These are phyloP conservation scores for Gossypium trilobum DNA, from an alignment of 441 rosid genomes.

Conservation along the genomic window DNA sequence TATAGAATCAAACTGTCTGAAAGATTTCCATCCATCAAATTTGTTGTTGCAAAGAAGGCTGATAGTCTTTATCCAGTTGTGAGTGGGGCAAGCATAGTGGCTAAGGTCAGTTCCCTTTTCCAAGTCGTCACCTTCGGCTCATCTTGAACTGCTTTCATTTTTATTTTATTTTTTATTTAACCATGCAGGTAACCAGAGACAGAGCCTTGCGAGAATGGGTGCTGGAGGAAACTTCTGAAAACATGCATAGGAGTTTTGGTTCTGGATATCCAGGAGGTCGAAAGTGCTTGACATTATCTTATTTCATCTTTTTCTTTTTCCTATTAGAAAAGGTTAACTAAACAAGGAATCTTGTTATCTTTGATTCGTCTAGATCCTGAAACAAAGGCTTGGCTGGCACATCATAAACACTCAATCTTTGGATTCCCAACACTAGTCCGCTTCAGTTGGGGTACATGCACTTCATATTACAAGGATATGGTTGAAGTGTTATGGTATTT, in stretches of 20 bases:
- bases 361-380: conserved; percentile 52
- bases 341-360: conserved; percentile 14
- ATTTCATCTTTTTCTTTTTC: not conserved
- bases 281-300: not conserved
- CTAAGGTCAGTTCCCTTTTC: conserved; percentile 41
- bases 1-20: conserved; percentile 62
- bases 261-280: conserved; percentile 97
- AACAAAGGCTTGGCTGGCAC: conserved; percentile 64
- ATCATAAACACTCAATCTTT: conserved; percentile 66
- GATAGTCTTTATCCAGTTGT: conserved; percentile 90
- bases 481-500: conserved; percentile 64
- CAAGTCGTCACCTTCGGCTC: not conserved
- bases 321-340: not conserved
- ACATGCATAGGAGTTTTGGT: conserved; percentile 62
- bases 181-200: conserved; percentile 75
- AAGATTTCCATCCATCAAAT: conserved; percentile 70
- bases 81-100: conserved; percentile 93
- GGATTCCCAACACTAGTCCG: conserved; percentile 86
- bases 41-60: conserved; percentile 90
- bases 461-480: conserved; percentile 45
- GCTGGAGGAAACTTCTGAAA: conserved; percentile 67
- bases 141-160: not conserved
- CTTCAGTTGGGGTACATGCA: conserved; percentile 97
- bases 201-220: conserved; percentile 73
- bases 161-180: conserved; percentile 11